Base-by-base conservation (phyloP, 768 basidiomycete species). In the Psilocybe subaeruginosa region DNA sequence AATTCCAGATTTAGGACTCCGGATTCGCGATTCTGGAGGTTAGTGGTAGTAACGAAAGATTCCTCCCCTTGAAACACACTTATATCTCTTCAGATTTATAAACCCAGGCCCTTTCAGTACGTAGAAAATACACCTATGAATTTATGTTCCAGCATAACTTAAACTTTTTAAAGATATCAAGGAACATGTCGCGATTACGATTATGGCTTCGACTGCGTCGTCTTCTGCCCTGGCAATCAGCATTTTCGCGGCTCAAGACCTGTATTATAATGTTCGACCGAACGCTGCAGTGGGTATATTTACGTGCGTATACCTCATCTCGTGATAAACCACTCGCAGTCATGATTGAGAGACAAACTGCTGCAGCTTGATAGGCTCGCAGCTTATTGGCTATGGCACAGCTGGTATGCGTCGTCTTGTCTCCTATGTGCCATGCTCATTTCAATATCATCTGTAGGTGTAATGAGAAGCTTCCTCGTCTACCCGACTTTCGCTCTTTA, bases 71-170 rank as follows among this genome's bases (percentile, higher is more conserved):
- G 3, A 23, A 33, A 11, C 19, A 11, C 11, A n/a, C 2, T 43
- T 3, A 14, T 6, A 39, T 52, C 19, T 8, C 16, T 12, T 37
- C 8, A 62, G 61, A 31, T 85, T 82, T 68, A 70, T 86, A 49
- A 86, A 87, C 66, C 86, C 85, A 2, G 84, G 85, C 0, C 83
- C 83, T 17, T 87, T 87, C 76, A 87, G 86, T 77, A 50, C 4
- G 56, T 35, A 27, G 33, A 27, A 35, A 12, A 8, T n/a, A 5
- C 27, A n/a, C 14, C 23, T 23, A 23, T 1, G 6, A n/a, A 27
- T 39, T 29, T 9, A 8, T 16, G 31, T 16, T 3, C 2, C 27
- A 7, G 8, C 27, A 39, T 48, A 23, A 39, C 37, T 43, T 43
- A 43, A 12, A 12, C 9, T 43, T 12, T 5, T 6, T n/a, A 35